These are phyloP conservation scores for Plenodomus lindquistii DNA, from an alignment of 2,329 filamentous ascomycete species.

Conservation along the genomic window DNA sequence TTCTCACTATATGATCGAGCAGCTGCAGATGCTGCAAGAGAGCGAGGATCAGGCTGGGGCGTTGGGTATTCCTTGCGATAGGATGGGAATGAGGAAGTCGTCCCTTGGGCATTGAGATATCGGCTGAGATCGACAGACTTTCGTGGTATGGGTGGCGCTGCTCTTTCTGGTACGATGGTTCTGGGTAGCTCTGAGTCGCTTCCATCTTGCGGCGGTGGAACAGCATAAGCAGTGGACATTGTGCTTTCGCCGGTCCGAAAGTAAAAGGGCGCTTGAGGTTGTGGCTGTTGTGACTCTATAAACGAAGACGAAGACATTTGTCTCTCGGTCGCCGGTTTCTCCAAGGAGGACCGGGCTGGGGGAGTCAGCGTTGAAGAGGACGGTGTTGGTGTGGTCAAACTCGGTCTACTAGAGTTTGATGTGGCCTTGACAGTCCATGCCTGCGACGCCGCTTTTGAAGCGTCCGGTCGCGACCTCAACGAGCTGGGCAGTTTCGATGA, in stretches of 20 bases:
- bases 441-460: slow-evolving; percentile 65
- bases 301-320: slow-evolving; percentile 15
- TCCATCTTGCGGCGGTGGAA: slow-evolving; percentile 14
- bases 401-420: slow-evolving; percentile 19
- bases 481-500: slow-evolving; percentile 53
- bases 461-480: slow-evolving; percentile 54
- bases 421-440: slow-evolving; percentile 56
- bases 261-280: slow-evolving; percentile 26
- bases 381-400: slow-evolving; percentile 14
- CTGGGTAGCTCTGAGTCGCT: slow-evolving; percentile 18
- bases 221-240: slow-evolving; percentile 16
- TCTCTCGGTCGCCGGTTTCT: slow-evolving; percentile 27
- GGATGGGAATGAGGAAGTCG: slow-evolving; percentile 33
- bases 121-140: slow-evolving; percentile 24
- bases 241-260: slow-evolving; percentile 27
- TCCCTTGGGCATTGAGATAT: slow-evolving; percentile 8
- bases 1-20: slow-evolving; percentile 34
- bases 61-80: slow-evolving; percentile 57
- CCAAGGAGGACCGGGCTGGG: slow-evolving; percentile 35
- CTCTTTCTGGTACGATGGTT: slow-evolving; percentile 7
- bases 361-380: slow-evolving; percentile 21
- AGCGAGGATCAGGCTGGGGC: slow-evolving; percentile 21
- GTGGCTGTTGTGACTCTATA: slow-evolving; percentile 14
- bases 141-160: slow-evolving; percentile 20
- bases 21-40: slow-evolving; percentile 36